A percentile compares a stretch with the other conserved stretches of the same genome.
Evolutionary conservation across 768 basidiomycete species (phyloP).

Genomic region (Psilocybe sp.): DNA sequence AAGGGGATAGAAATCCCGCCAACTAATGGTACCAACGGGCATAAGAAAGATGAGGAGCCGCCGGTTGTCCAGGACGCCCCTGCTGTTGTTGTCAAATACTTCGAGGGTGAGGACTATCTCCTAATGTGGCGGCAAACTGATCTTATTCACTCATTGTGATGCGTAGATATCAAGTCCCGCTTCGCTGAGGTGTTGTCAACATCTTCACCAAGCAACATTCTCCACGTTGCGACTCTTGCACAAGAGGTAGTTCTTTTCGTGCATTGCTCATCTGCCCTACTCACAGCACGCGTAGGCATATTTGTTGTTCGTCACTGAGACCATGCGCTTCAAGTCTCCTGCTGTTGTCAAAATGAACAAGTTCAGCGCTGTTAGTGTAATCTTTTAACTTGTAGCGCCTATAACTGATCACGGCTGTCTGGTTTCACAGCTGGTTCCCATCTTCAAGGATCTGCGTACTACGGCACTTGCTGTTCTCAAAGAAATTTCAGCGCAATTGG

Average conservation of each 20-base stretch:
- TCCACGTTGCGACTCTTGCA: slow-evolving; percentile 70
- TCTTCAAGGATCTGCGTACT: slow-evolving; percentile 59
- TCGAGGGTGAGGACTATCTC: slow-evolving; percentile 48
- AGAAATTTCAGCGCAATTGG: slow-evolving; percentile 53
- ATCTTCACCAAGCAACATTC: slow-evolving; percentile 48
- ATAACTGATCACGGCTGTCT: slow-evolving; percentile 4
- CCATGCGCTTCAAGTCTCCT: slow-evolving; percentile 67
- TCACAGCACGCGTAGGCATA: slow-evolving; percentile 51
- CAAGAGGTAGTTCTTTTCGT: slow-evolving; percentile 56
- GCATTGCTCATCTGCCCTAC: slow-evolving; percentile 2
- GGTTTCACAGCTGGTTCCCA: slow-evolving; percentile 53
- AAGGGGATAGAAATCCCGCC: slow-evolving; percentile 59
- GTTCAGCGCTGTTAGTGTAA: slow-evolving; percentile 57
- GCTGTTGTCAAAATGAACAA: slow-evolving; percentile 73
- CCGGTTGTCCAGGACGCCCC: slow-evolving; percentile 66
- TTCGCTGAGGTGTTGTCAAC: slow-evolving; percentile 43
- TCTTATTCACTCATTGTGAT: not conserved
- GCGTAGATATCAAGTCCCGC: slow-evolving; percentile 51
- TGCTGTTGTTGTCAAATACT: slow-evolving; percentile 50
- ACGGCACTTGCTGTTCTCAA: slow-evolving; percentile 50
- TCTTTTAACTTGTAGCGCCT: not conserved
- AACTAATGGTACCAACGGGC: slow-evolving; percentile 41
- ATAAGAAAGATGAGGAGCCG: slow-evolving; percentile 71
- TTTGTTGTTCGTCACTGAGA: slow-evolving; percentile 67
- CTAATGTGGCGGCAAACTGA: not conserved